Evolutionary conservation across 1,284 basidiomycete genomes (phyloP), one percentile per base, ranked within the genome.

Genomic region (Sporisorium iseilematis-ciliati): DNA sequence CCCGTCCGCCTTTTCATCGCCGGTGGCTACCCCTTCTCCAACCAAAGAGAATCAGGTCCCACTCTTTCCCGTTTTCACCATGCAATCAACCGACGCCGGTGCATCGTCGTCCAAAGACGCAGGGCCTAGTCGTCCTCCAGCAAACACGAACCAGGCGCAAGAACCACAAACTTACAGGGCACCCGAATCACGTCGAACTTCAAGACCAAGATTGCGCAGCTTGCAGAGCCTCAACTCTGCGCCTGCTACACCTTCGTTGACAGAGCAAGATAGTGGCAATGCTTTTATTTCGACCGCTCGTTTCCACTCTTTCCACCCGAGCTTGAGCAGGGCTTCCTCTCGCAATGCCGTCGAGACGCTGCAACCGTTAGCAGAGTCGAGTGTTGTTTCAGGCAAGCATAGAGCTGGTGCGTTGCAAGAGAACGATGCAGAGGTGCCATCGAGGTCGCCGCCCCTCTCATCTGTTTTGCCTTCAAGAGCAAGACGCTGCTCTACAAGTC

Each of bases 181-280:
- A 10, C 38, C 55, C 18, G 41, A 65, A 18, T 56, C 63, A 8
- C 54, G 54, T 7, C 69, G 69, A 21, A 7, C 43, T 8, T 66
- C 60, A 2, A 58, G 68, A 11, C 73, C 68, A 51, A 57, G 73
- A 18, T 50, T 75, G 3, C 53, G 57, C 33, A 75, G 73, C 46
- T 43, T 77, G 11, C 74, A 77, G 31, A 73, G 65, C 54, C 66
- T 77, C 62, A 77, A 77, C 57, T 65, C 68, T 20, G 52, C 50
- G 8, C 74, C 69, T 16, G 74, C 69, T 31, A 73, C 74, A 0
- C 74, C 74, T 12, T 69, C 74, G 8, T 42, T 77, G 12, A 65
- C 69, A 18, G 74, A 73, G n/a, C 63, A 65, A 21, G 62, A 63
- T 54, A 77, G 74, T 35, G 69, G 65, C 14, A 35, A 48, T 12